Conservation (phyloP, 768 basidiomycete genomes). For the Gloeophyllum trabeum region DNA sequence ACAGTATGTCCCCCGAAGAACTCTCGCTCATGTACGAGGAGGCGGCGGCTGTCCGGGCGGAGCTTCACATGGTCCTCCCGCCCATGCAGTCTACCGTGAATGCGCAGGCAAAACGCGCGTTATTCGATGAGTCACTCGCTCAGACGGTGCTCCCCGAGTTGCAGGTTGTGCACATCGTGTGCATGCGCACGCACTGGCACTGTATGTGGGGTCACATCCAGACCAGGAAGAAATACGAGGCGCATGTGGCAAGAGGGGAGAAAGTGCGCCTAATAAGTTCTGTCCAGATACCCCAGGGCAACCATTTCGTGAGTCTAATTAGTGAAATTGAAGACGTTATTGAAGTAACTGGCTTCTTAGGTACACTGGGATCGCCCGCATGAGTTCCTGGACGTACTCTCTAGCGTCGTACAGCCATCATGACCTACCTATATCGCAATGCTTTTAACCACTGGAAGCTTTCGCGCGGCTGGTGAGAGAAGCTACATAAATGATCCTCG, state of each 20-base stretch:
- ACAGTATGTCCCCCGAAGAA: constrained; percentile 12
- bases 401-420: too few species aligned
- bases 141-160: constrained; percentile 11
- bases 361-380: constrained; percentile 3
- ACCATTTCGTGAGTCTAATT: constrained; percentile 23
- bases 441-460: too few species aligned
- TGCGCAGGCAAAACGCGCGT: constrained; percentile 9
- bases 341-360: background rate
- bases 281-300: constrained; percentile 14
- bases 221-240: constrained; percentile 10
- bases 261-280: constrained; percentile 14
- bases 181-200: constrained; percentile 14
- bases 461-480: too few species aligned
- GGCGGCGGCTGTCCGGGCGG: background rate
- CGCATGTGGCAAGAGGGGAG: constrained; percentile 9
- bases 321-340: background rate
- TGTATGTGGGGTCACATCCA: constrained; percentile 14
- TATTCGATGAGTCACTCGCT: constrained; percentile 10
- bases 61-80: constrained; percentile 7
- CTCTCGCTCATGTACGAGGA: constrained; percentile 6
- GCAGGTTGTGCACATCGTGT: constrained; percentile 12
- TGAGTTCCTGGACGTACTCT: constrained; percentile 1
- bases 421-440: too few species aligned
- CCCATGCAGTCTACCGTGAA: constrained; percentile 13
- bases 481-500: too few species aligned